Conservation (phyloP, 108 stramenopile genomes). For the Skeletonema marinoi region DNA sequence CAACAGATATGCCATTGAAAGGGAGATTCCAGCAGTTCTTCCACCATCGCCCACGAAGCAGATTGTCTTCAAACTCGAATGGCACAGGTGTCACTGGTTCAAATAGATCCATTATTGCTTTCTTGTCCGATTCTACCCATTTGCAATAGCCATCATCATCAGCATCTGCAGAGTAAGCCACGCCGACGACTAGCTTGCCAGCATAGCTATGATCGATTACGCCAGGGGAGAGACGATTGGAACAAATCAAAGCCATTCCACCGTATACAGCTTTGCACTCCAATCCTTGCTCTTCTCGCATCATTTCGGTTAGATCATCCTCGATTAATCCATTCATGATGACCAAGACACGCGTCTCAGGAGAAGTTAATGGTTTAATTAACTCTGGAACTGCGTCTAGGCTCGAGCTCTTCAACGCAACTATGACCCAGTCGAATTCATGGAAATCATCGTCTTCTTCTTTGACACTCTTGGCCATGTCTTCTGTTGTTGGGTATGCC, state of each 20-base stretch:
- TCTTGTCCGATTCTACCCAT: conserved; percentile 31
- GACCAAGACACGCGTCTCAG: conserved; percentile 61
- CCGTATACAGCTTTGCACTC: conserved; percentile 55
- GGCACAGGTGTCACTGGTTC: conserved; percentile 49
- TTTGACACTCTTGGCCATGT: conserved; percentile 18
- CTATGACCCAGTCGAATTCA: conserved; percentile 84
- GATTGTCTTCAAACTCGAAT: conserved; percentile 60
- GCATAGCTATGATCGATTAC: conserved; percentile 61
- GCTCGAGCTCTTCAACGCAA: conserved; percentile 69
- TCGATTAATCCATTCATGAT: conserved; percentile 92
- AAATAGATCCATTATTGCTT: conserved; percentile 65
- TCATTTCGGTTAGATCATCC: conserved; percentile 63
- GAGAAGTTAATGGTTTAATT: conserved; percentile 60
- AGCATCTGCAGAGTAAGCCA: conserved; percentile 46
- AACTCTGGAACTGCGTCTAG: conserved; percentile 62
- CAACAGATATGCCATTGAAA: conserved; percentile 84
- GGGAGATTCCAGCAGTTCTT: conserved; percentile 90
- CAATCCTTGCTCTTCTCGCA: conserved; percentile 7
- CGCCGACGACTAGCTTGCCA: conserved; percentile 35
- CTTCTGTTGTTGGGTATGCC: conserved; percentile 53
- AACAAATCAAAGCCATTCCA: conserved; percentile 55
- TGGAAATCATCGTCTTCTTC: conserved; percentile 32
- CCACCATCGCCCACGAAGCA: conserved; percentile 77
- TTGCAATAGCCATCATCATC: conserved; percentile 19
- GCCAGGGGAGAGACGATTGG: conserved; percentile 60